Evolutionary conservation across 768 basidiomycete species (phyloP).

Genomic region (Cyclocybe aegerita): DNA sequence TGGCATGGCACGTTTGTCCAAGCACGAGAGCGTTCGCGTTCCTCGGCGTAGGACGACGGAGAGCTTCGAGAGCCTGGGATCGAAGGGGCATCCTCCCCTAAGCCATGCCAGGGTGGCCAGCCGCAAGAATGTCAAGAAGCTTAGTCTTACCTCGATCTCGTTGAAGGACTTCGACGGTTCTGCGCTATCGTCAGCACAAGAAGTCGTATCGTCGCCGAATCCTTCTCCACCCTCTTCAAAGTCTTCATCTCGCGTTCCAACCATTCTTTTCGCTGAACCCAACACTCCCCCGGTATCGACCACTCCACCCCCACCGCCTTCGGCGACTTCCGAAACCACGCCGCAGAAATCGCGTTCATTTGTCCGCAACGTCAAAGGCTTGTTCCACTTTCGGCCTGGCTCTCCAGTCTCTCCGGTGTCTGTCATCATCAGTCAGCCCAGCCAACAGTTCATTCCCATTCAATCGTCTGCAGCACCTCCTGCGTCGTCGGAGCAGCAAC

Average conservation of each 20-base stretch:
- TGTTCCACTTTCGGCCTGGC: conserved; percentile 51
- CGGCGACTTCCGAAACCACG: conserved; percentile 9
- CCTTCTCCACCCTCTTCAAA: conserved; percentile 42
- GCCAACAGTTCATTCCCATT: conserved; percentile 5
- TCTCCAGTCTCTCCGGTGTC: conserved; percentile 35
- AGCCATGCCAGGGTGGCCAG: conserved; percentile 18
- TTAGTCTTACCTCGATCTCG: conserved; percentile 33
- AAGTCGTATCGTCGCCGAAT: conserved; percentile 8
- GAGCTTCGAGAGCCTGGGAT: conserved; percentile 31
- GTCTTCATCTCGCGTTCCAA: conserved; percentile 18
- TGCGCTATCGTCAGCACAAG: conserved; percentile 1
- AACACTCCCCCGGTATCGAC: neutral
- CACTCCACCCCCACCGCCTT: conserved; percentile 3
- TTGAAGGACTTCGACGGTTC: conserved; percentile 21
- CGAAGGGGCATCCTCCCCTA: conserved; percentile 21
- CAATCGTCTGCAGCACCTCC: conserved; percentile 1
- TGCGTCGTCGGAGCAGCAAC: conserved; percentile 4
- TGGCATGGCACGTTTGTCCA: conserved; percentile 61
- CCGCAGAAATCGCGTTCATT: conserved; percentile 48
- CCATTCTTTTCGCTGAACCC: conserved; percentile 8
- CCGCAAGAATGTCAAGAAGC: conserved; percentile 31
- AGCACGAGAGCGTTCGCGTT: conserved; percentile 71
- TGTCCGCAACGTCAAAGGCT: conserved; percentile 59
- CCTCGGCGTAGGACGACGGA: conserved; percentile 55
- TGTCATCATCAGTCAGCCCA: conserved; percentile 14